These are phyloP conservation scores for Citrus reticulata DNA, from an alignment of 345 rosid genomes.

Conservation along the genomic window DNA sequence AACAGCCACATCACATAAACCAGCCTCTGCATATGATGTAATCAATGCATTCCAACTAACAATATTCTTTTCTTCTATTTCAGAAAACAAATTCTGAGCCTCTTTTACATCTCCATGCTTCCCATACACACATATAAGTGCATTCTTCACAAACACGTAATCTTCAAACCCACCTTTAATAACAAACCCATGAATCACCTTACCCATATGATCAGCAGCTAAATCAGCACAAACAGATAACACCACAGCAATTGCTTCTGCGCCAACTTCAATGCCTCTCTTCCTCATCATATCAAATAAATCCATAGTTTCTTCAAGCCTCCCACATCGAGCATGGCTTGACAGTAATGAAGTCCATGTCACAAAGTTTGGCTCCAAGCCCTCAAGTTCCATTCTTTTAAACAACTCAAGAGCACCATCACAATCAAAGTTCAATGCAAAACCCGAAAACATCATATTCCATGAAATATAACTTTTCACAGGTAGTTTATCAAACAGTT, in stretches of 20 bases:
- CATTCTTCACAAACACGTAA: slow-evolving; percentile 51
- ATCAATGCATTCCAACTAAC: slow-evolving; percentile 73
- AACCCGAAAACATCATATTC: slow-evolving; percentile 65
- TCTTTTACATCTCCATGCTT: slow-evolving; percentile 44
- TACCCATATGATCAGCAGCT: slow-evolving; percentile 26
- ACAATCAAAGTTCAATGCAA: slow-evolving; percentile 40
- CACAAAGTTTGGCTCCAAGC: slow-evolving; percentile 54
- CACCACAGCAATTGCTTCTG: slow-evolving; percentile 54
- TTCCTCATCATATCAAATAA: slow-evolving; percentile 51
- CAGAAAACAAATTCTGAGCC: slow-evolving; percentile 38
- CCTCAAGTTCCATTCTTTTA: slow-evolving; percentile 54
- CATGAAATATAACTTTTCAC: slow-evolving; percentile 54
- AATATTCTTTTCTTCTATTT: slow-evolving; percentile 40
- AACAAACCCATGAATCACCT: slow-evolving; percentile 49
- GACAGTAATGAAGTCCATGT: slow-evolving; percentile 73
- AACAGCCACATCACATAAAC: slow-evolving; percentile 53
- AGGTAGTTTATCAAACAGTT: slow-evolving; percentile 57
- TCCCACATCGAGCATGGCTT: slow-evolving; percentile 52
- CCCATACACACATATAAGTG: slow-evolving; percentile 52
- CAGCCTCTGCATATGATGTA: slow-evolving; percentile 56
- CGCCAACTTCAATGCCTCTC: slow-evolving; percentile 30
- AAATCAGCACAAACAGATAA: slow-evolving; percentile 54
- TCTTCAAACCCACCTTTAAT: slow-evolving; percentile 56
- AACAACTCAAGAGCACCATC: slow-evolving; percentile 46
- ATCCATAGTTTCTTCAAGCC: slow-evolving; percentile 32